A percentile compares a stretch with the other conserved stretches of the same genome.
Evolutionary conservation across 1,139 yeast species (phyloP).

Genomic region (Zygosaccharomyces sapae): DNA sequence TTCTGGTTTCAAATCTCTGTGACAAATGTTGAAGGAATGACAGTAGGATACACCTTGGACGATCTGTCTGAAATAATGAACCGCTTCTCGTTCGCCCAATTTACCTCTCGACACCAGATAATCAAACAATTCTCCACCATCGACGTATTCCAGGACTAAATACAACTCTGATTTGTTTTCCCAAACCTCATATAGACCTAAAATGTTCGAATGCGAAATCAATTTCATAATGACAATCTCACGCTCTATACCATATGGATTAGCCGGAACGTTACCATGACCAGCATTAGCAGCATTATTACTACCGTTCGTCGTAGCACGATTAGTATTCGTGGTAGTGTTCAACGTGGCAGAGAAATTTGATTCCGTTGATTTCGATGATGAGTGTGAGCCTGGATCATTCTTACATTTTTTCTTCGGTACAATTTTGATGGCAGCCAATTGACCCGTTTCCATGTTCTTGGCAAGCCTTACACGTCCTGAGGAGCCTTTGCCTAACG

Average conservation of each 20-base stretch:
- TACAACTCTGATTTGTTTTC: constrained; percentile 73
- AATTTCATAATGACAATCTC: constrained; percentile 81
- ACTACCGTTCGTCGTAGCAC: constrained; percentile 27
- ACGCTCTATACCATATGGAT: constrained; percentile 73
- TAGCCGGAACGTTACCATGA: constrained; percentile 39
- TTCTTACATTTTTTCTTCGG: constrained; percentile 44
- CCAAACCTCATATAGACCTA: constrained; percentile 78
- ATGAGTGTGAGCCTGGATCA: constrained; percentile 10
- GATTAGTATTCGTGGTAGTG: constrained; percentile 15
- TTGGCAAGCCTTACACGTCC: constrained; percentile 75
- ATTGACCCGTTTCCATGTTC: constrained; percentile 61
- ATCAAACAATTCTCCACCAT: constrained; percentile 79
- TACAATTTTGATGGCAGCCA: constrained; percentile 79
- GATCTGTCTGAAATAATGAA: constrained; percentile 70
- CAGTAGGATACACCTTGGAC: constrained; percentile 77
- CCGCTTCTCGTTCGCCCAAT: constrained; percentile 68
- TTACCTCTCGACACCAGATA: constrained; percentile 76
- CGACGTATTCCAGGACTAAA: constrained; percentile 72
- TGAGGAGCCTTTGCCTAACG: constrained; percentile 73
- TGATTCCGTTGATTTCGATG: constrained; percentile 13
- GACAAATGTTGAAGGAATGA: constrained; percentile 76
- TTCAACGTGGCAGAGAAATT: constrained; percentile 18
- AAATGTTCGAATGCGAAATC: constrained; percentile 69
- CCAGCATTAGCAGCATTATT: constrained; percentile 28
- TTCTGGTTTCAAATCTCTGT: constrained; percentile 78